Evolutionary conservation across 164 flowering plant species (phyloP).

Genomic region (Annona cherimola): DNA sequence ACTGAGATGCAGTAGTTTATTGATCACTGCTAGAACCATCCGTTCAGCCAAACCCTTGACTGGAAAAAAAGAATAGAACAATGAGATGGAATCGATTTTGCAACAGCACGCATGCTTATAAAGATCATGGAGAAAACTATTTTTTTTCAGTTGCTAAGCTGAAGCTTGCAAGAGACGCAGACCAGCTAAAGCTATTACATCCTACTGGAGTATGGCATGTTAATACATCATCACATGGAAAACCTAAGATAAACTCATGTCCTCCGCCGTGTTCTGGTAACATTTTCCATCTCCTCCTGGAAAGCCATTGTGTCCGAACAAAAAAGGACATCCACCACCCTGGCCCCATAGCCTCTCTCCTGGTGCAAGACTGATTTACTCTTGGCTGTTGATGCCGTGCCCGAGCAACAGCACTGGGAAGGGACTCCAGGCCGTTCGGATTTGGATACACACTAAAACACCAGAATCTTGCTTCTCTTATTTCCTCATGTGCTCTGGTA

Average conservation of each 20-base stretch:
- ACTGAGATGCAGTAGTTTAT: too few species aligned
- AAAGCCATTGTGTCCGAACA: background rate
- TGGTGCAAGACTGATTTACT: background rate
- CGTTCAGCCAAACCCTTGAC: too few species aligned
- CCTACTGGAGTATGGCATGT: background rate
- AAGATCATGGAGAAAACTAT: too few species aligned
- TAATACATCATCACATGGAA: background rate
- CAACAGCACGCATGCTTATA: too few species aligned
- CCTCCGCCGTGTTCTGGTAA: background rate
- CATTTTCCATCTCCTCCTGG: background rate
- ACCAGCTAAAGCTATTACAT: background rate
- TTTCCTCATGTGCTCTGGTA: constrained; percentile 56
- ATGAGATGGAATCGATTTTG: too few species aligned
- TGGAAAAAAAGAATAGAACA: too few species aligned
- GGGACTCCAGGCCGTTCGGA: background rate
- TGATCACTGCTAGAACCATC: too few species aligned
- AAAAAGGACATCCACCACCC: background rate
- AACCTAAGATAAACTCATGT: background rate
- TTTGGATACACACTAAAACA: background rate
- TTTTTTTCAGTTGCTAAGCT: too few species aligned
- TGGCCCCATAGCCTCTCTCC: background rate
- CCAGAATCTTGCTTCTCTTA: constrained; percentile 7
- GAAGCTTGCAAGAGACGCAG: background rate
- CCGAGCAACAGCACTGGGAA: background rate
- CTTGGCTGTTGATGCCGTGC: background rate